phyloP scores from a whole-genome alignment of 208 protist species.

The Acanthamoeba triangularis region DNA sequence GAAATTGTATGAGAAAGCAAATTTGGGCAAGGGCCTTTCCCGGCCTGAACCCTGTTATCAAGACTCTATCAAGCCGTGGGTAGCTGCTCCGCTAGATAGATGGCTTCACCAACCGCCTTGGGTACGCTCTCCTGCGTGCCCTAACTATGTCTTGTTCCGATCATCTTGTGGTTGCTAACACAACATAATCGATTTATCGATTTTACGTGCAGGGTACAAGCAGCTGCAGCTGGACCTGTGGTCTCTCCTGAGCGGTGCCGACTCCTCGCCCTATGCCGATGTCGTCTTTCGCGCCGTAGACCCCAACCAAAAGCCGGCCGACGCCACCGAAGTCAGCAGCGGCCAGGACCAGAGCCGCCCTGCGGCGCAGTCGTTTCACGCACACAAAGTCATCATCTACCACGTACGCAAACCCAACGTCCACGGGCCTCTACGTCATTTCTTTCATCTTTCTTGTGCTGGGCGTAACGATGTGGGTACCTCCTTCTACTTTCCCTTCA shows the following conservation, averaged over 20 bases:
- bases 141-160: no score
- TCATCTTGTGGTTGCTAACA: no score
- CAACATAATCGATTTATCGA: no score
- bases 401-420: not conserved
- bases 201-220: not conserved
- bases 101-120: no score
- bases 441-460: no score
- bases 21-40: no score
- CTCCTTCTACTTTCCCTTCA: not conserved
- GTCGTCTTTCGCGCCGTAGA: not conserved
- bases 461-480: not conserved
- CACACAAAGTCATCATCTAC: slow-evolving; percentile 31
- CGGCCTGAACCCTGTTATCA: no score
- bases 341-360: not conserved
- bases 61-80: no score
- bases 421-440: no score
- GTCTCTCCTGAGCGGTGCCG: not conserved
- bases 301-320: not conserved
- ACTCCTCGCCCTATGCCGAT: not conserved
- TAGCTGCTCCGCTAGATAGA: no score
- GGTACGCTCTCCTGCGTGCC: no score
- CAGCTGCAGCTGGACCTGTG: not conserved
- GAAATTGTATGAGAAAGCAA: no score
- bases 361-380: not conserved
- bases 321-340: not conserved